These are phyloP conservation scores for Coemansia sp. DNA, from an alignment of 192 early-diverging fungal genomes.

Conservation along the genomic window DNA sequence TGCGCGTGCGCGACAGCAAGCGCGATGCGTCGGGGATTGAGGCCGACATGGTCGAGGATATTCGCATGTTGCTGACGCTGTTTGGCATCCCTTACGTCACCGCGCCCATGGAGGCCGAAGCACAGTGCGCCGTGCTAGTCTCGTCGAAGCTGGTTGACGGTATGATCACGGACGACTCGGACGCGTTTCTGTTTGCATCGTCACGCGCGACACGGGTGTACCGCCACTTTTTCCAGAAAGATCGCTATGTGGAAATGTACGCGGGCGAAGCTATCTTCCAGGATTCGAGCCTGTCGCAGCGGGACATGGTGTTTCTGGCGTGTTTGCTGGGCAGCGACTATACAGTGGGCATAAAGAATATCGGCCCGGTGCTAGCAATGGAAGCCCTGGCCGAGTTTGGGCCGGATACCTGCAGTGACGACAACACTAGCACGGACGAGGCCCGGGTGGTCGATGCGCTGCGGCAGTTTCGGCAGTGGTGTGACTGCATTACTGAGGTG, in stretches of 20 bases:
- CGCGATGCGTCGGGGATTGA: conserved; percentile 37
- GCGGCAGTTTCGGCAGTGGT: conserved; percentile 31
- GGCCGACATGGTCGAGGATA: conserved; percentile 48
- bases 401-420: conserved; percentile 11
- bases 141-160: conserved; percentile 74
- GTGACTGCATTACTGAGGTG: conserved; percentile 40
- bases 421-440: conserved; percentile 7
- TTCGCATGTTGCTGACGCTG: conserved; percentile 69
- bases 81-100: conserved; percentile 94
- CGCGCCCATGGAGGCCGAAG: conserved; percentile 96
- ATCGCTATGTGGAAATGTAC: conserved; percentile 87
- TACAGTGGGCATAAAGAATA: conserved; percentile 79
- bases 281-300: conserved; percentile 64
- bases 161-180: conserved; percentile 95
- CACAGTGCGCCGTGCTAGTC: conserved; percentile 82
- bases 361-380: conserved; percentile 85
- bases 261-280: conserved; percentile 56
- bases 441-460: conserved; percentile 27
- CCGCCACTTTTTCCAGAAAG: conserved; percentile 90
- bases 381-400: conserved; percentile 82
- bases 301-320: conserved; percentile 77
- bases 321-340: conserved; percentile 97
- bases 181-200: conserved; percentile 93
- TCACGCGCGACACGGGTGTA: conserved; percentile 57
- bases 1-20: conserved; percentile 26